Evolutionary conservation across 495 filamentous ascomycete species (phyloP).

Genomic region (Daldinia caldariorum): DNA sequence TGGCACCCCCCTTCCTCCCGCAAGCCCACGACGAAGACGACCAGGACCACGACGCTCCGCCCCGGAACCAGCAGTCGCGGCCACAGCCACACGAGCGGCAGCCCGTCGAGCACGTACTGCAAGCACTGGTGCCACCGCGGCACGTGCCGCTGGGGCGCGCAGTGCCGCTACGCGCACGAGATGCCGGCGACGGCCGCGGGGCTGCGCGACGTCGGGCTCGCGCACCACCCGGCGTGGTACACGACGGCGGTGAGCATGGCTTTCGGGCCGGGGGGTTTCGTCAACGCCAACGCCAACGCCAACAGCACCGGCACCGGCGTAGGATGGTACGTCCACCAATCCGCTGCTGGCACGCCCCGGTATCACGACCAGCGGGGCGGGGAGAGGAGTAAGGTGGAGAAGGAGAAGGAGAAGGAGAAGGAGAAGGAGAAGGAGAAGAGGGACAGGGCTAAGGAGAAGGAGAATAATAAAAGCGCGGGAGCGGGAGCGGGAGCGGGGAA

Average conservation of each 20-base stretch:
- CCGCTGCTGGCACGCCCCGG: too few relatives aligned
- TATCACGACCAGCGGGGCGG: conserved; percentile 23
- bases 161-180: conserved; percentile 54
- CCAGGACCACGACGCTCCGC: conserved; percentile 1
- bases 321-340: too few relatives aligned
- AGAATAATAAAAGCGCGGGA: neutral
- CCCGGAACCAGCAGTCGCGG: conserved; percentile 1
- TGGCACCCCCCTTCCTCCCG: neutral
- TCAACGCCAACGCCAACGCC: too few relatives aligned
- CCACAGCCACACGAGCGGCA: conserved; percentile 7
- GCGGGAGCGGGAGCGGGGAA: neutral
- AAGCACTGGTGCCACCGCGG: conserved; percentile 57
- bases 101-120: conserved; percentile 47
- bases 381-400: conserved; percentile 23
- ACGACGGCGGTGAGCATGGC: conserved; percentile 21
- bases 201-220: conserved; percentile 51
- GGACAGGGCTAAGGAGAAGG: conserved; percentile 15
- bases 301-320: too few relatives aligned
- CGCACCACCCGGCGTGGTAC: conserved; percentile 52
- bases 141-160: conserved; percentile 55
- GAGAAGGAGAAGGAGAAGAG: conserved; percentile 13
- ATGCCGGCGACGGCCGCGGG: conserved; percentile 53
- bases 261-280: conserved; percentile 9
- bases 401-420: conserved; percentile 18
- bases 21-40: neutral